Evolutionary conservation across 805 yeast genomes (phyloP).

Genomic region (Hanseniaspora occidentalis): DNA sequence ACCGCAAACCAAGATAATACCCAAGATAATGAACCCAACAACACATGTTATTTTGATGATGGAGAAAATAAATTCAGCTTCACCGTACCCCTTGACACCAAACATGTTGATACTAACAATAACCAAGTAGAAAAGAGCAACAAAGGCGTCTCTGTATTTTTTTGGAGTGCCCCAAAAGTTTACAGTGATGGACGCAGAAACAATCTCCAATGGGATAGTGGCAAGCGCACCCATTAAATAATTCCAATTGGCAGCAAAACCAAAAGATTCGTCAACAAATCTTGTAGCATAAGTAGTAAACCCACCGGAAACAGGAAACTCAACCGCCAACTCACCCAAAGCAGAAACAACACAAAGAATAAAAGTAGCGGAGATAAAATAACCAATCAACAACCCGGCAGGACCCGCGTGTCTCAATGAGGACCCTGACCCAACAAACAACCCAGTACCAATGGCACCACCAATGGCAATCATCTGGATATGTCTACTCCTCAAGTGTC

Average conservation of each 20-base stretch:
- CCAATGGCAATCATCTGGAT: slow-evolving; percentile 60
- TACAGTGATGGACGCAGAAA: slow-evolving; percentile 42
- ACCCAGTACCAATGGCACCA: slow-evolving; percentile 65
- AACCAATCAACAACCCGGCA: slow-evolving; percentile 46
- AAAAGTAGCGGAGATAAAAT: slow-evolving; percentile 42
- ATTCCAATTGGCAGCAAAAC: slow-evolving; percentile 50
- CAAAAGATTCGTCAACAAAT: slow-evolving; percentile 48
- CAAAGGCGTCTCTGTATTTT: slow-evolving; percentile 36
- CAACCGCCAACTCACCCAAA: slow-evolving; percentile 45
- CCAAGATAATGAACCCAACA: slow-evolving; percentile 41
- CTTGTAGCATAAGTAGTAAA: slow-evolving; percentile 47
- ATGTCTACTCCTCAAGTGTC: slow-evolving; percentile 40
- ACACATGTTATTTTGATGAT: slow-evolving; percentile 37
- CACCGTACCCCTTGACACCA: slow-evolving; percentile 44
- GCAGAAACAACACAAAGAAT: slow-evolving; percentile 49
- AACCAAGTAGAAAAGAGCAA: slow-evolving; percentile 35
- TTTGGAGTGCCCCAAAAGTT: slow-evolving; percentile 35
- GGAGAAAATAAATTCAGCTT: slow-evolving; percentile 39
- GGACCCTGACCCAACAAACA: slow-evolving; percentile 59
- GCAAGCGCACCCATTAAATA: slow-evolving; percentile 41
- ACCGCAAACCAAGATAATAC: slow-evolving; percentile 37
- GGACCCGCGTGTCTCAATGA: slow-evolving; percentile 57
- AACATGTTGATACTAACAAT: slow-evolving; percentile 37
- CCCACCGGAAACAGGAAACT: slow-evolving; percentile 53
- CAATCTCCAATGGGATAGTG: slow-evolving; percentile 37